Base-by-base conservation (phyloP, 2,329 filamentous ascomycete genomes). In the Diaporthe vexans region DNA sequence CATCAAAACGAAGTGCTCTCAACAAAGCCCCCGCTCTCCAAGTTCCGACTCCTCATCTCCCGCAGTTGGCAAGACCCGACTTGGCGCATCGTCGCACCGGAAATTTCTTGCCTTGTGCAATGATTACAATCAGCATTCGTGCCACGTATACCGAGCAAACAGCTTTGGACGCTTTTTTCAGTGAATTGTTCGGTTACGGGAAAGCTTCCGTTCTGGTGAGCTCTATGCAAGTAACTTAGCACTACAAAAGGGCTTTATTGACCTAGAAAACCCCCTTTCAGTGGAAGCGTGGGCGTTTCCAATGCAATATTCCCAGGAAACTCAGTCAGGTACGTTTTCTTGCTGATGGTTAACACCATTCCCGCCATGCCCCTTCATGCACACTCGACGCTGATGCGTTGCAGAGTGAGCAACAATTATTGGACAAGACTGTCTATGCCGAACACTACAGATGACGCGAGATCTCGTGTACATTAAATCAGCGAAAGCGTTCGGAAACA, bases 61-160 rank as follows among this genome's bases (percentile, higher is more conserved):
- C 26, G 26, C 26, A 35, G 43, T 24, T 19, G 13, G 61, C 3
- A 2, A 24, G 10, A 21, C 29, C 43, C 26, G 26, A 51, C 59
- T 65, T 46, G 26, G 43, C 61, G 26, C 19, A 51, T 65, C 43
- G 43, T 65, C 43, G 29, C 61, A 65, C 43, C 21, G 61, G 48
- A 35, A 51, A 35, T 9, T 35, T 21, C 43, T 65, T 43, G 48
- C 19, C 48, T 24, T 19, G 61, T 35, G 43, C 26, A 24, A 73
- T 73, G 72, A 57, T 69, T n/a, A 46, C 61, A 37, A 56, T 73
- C 17, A 70, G 48, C 40, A 46, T 73, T 33, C 72, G 72, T 24
- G 72, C 72, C 54, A 73, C 72, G 19, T 73, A 73, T 13, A 69
- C 63, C 37, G 72, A 73, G 35, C 72, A 73, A 65, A 52, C 72